Evolutionary conservation across 108 stramenopile genomes (phyloP).

Genomic region (Fistulifera solaris): DNA sequence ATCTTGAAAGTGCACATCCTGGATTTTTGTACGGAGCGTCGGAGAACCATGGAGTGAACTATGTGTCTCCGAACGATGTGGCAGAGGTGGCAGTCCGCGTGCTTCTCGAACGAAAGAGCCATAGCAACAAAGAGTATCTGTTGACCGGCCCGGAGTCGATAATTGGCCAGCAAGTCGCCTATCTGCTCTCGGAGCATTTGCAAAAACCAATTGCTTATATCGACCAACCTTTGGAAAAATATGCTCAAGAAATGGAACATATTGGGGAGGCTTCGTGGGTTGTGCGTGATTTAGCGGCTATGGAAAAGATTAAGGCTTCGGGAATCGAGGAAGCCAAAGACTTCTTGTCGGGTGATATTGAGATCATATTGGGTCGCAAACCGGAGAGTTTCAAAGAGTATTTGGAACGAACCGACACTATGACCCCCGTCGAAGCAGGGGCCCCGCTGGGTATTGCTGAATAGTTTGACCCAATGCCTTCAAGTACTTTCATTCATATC

Average conservation of each 20-base stretch:
- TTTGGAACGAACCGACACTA: conserved; percentile 10
- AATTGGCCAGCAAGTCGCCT: conserved; percentile 24
- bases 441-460: not conserved
- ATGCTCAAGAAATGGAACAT: conserved; percentile 1
- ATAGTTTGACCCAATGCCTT: too few species aligned
- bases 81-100: conserved; percentile 25
- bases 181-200: conserved; percentile 22
- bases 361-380: conserved; percentile 18
- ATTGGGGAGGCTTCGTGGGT: conserved; percentile 13
- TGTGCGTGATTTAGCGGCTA: conserved; percentile 13
- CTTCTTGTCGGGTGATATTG: conserved; percentile 19
- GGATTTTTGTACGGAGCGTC: conserved; percentile 27
- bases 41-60: conserved; percentile 30
- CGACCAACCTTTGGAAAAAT: conserved; percentile 26
- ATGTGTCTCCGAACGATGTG: conserved; percentile 38
- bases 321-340: conserved; percentile 24
- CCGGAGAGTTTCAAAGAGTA: conserved; percentile 28
- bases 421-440: conserved; percentile 9
- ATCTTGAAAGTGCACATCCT: conserved; percentile 9
- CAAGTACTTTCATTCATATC: too few species aligned
- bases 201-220: conserved; percentile 22
- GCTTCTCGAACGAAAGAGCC: conserved; percentile 16
- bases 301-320: conserved; percentile 34
- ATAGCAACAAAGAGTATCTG: conserved; percentile 18
- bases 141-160: conserved; percentile 24